Evolutionary conservation across 2,329 filamentous ascomycete genomes (phyloP).

Genomic region (Amauroascus verrucosus): DNA sequence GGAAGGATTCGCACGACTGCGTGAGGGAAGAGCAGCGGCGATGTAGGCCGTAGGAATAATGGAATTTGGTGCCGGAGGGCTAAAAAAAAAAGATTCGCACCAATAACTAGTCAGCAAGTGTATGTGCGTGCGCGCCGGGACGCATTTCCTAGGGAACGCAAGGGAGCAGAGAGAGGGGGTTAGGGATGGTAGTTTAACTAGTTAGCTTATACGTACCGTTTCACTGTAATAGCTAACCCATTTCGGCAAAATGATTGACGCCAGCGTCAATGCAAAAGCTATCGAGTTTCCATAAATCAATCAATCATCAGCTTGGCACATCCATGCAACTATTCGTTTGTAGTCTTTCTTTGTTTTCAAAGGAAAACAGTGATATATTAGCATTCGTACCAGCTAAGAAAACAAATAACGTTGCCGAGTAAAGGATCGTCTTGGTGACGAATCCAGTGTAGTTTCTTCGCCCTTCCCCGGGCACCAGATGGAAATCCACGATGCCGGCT

Average conservation of each 20-base stretch:
- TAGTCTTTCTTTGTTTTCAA: too few species aligned
- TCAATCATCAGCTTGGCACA: too few species aligned
- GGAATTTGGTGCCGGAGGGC: constrained; percentile 37
- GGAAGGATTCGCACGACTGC: constrained; percentile 49
- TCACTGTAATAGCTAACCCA: constrained; percentile 41
- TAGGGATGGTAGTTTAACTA: background rate
- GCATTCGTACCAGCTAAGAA: constrained; percentile 34
- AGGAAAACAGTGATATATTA: too few species aligned
- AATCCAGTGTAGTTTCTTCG: constrained; percentile 40
- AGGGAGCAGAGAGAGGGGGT: background rate
- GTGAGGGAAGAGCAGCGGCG: constrained; percentile 64
- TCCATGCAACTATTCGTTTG: background rate
- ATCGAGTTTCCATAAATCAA: too few species aligned
- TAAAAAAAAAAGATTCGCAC: constrained; percentile 13
- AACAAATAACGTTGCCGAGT: constrained; percentile 34
- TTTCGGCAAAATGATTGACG: constrained; percentile 38
- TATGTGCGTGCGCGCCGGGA: background rate
- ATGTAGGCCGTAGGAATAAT: constrained; percentile 68
- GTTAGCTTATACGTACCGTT: constrained; percentile 29
- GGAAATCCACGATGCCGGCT: constrained; percentile 31
- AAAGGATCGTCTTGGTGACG: constrained; percentile 42
- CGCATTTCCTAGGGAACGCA: too few species aligned
- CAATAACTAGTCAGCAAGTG: background rate
- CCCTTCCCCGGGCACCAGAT: constrained; percentile 34
- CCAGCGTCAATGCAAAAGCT: constrained; percentile 39